Conservation (phyloP, 1,284 basidiomycete genomes). For the Ceratobasidium sp. region DNA sequence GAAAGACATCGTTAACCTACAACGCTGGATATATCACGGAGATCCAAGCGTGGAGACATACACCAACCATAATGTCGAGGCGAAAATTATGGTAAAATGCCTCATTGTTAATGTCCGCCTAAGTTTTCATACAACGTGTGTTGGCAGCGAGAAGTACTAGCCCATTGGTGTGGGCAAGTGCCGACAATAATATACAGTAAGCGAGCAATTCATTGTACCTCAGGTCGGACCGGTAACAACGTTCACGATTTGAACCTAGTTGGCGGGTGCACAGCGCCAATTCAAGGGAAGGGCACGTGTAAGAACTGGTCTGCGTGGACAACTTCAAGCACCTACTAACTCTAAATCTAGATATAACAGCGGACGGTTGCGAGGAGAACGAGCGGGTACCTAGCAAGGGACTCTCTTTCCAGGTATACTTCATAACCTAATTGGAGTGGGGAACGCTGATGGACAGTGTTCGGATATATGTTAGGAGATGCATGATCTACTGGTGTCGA, state of each 20-base stretch:
- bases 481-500: neutral
- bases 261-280: neutral
- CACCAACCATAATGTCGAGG: too few relatives aligned
- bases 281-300: neutral
- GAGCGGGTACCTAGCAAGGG: neutral
- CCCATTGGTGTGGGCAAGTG: neutral
- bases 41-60: neutral
- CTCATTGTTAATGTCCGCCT: too few relatives aligned
- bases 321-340: neutral
- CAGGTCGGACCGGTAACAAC: neutral
- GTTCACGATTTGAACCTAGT: neutral
- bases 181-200: constrained; percentile 2
- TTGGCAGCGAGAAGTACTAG: neutral
- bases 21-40: neutral
- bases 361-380: neutral
- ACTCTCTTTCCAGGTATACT: constrained; percentile 8
- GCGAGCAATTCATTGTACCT: neutral
- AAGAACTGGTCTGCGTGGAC: neutral
- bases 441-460: neutral
- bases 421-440: neutral
- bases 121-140: too few relatives aligned
- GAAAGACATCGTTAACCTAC: neutral
- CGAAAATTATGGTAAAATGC: neutral
- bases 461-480: neutral
- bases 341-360: neutral